Base-by-base conservation (phyloP, 106 monocot genomes). In the Cymbidium sinense region DNA sequence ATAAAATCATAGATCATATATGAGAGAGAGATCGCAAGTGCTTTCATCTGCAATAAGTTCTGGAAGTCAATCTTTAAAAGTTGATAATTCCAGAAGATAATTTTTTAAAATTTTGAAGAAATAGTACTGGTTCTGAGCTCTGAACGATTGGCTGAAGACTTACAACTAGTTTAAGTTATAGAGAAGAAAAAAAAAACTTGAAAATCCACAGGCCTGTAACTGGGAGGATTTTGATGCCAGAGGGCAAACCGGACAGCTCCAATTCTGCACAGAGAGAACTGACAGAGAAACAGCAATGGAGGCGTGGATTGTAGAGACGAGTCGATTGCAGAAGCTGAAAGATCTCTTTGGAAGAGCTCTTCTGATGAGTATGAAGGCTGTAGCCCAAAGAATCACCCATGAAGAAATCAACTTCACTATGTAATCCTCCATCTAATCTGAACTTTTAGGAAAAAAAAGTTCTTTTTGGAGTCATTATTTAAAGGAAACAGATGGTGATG, bases 1-100 rank as follows among this genome's bases (percentile, higher is more conserved):
- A 78, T 34, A 8, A 83, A 39, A 75, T 83, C 83, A 75, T 83
- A 83, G 43, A 79, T 79, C 21, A 83, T 64, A 73, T 83, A 83
- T 7, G 78, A 58, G 33, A 78, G 25, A 10, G 78, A 61, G 64
- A 83, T 25, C 1, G 78, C 78, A n/a, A 83, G 47, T 25, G 78
- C 78, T 78, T 78, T 78, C 78, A 64, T 83, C 83, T 83, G 47
- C 58, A 82, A n/a, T 5, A 71, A 35, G 21, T 15, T 23, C 23
- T 62, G 25, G 25, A 27, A 25, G 27, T 62, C n/a, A 62, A 25
- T 27, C 61, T 12, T 27, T 15, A 13, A 54, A 21, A 54, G 2
- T 54, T 54, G n/a, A n/a, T n/a, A n/a, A n/a, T 41, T 41, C 41
- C 41, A 41, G 41, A 6, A 41, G 9, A 41, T 0, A 41, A 8